These are phyloP conservation scores for Microbotryomycetes sp. DNA, from an alignment of 1,284 basidiomycete genomes.

Conservation along the genomic window DNA sequence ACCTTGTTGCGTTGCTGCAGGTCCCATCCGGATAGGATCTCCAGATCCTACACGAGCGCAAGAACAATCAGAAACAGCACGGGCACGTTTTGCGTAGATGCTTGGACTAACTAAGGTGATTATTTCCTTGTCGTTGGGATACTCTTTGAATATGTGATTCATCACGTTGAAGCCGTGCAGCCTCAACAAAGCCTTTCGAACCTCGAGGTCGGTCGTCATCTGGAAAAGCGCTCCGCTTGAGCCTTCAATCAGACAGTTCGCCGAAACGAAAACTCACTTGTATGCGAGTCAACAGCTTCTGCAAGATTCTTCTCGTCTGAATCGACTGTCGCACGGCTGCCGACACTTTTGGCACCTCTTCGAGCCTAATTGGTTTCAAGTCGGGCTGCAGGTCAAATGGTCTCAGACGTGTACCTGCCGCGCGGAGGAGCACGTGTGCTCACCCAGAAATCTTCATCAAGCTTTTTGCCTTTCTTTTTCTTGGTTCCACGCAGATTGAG, in stretches of 20 bases:
- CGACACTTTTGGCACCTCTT: conserved; percentile 83
- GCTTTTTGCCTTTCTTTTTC: conserved; percentile 83
- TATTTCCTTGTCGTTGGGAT: conserved; percentile 64
- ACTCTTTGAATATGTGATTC: conserved; percentile 78
- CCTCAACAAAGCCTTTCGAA: conserved; percentile 80
- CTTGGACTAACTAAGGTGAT: conserved; percentile 53
- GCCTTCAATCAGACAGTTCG: neutral
- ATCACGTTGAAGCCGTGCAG: conserved; percentile 90
- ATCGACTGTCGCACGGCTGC: conserved; percentile 83
- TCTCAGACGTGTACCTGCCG: neutral
- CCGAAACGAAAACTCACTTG: conserved; percentile 50
- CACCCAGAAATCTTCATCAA: conserved; percentile 88
- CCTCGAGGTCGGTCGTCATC: conserved; percentile 75
- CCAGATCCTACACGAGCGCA: conserved; percentile 52
- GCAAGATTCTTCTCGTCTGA: conserved; percentile 69
- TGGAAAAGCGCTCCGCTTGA: conserved; percentile 38
- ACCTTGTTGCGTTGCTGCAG: conserved; percentile 86
- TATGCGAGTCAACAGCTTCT: conserved; percentile 77
- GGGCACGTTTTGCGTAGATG: conserved; percentile 20
- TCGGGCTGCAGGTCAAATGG: conserved; percentile 40
- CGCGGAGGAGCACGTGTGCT: conserved; percentile 31
- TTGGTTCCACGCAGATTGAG: conserved; percentile 65
- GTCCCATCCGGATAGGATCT: conserved; percentile 70
- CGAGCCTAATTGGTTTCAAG: conserved; percentile 64
- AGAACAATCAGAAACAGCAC: conserved; percentile 12